Base-by-base conservation (phyloP, 192 early-diverging fungal genomes). In the Funneliformis geosporum region DNA sequence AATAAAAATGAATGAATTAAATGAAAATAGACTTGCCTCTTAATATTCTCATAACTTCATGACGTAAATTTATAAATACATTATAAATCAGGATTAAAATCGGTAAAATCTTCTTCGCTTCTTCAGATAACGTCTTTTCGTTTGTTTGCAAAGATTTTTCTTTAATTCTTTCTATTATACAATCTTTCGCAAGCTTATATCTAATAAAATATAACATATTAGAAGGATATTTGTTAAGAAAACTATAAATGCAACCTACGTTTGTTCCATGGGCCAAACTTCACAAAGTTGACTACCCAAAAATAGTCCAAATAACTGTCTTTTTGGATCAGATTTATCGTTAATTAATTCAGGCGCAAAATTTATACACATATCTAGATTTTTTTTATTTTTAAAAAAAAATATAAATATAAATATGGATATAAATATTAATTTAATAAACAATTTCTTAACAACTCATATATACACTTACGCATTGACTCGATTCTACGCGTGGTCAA, bases 401-500 rank as follows among this genome's bases (percentile, higher is more conserved):
- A 25, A 23, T 23, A 40, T 10, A 9, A n/a, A 23, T 42, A 10
- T 69, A 40, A n/a, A 40, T n/a, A n/a, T 40, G 2, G 9, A 23
- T 42, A 10, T 69, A 40, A n/a, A 40, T n/a, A n/a, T 40, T 1
- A 9, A 8, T 69, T 69, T 40, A 42, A 9, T 3, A 21, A 21
- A 68, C n/a, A 12, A 40, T 14, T 18, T 0, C 8, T 8, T 21
- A 43, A 12, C 9, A 2, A 7, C 9, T 5, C 6, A 9, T 4
- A 44, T 28, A 10, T 0, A 38, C 8, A 69, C 67, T 79, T 83
- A 83, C 84, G 89, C 83, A 93, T 89, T 18, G 90, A 91, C 21
- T 91, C 91, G 28, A 93, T 87, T n/a, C 85, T 71, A 27, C 84
- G 79, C n/a, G 91, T 89, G 73, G 91, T 82, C 75, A 86, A 81